A percentile compares a stretch with the other conserved stretches of the same genome.
Evolutionary conservation across 148 eudicot species (phyloP).

Genomic region (Camellia lanceoleosa): DNA sequence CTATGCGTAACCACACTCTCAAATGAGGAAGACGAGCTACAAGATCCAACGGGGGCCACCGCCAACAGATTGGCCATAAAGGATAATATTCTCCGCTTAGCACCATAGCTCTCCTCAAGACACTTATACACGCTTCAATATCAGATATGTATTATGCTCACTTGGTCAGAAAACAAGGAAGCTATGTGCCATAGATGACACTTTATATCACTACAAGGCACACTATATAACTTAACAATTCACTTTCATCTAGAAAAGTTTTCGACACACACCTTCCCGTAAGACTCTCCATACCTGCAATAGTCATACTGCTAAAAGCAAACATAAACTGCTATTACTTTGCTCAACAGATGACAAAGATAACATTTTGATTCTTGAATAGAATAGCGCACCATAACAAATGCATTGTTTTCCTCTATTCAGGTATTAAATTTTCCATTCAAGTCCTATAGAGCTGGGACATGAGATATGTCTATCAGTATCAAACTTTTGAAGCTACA

Average conservation of each 20-base stretch:
- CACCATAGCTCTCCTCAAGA: conserved; percentile 65
- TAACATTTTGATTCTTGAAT: neutral
- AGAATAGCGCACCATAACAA: neutral
- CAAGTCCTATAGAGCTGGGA: neutral
- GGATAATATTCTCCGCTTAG: conserved; percentile 63
- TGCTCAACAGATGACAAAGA: neutral
- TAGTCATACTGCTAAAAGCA: conserved; percentile 62
- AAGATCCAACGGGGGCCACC: conserved; percentile 71
- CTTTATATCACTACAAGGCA: neutral
- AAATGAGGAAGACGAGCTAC: conserved; percentile 62
- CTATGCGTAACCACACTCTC: conserved; percentile 65
- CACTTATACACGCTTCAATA: conserved; percentile 79
- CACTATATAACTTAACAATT: neutral
- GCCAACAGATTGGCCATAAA: conserved; percentile 77
- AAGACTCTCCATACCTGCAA: conserved; percentile 72
- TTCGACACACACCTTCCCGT: conserved; percentile 59
- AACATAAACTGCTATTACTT: neutral
- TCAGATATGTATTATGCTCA: conserved; percentile 76
- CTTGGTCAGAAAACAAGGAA: conserved; percentile 52
- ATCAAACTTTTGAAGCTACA: neutral
- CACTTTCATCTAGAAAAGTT: neutral
- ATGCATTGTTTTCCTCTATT: too few species aligned
- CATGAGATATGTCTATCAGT: neutral
- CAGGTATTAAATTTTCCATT: neutral
- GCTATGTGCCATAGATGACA: conserved; percentile 7